Evolutionary conservation across 163 green algal species (phyloP).

Genomic region (Scenedesmus sp.): DNA sequence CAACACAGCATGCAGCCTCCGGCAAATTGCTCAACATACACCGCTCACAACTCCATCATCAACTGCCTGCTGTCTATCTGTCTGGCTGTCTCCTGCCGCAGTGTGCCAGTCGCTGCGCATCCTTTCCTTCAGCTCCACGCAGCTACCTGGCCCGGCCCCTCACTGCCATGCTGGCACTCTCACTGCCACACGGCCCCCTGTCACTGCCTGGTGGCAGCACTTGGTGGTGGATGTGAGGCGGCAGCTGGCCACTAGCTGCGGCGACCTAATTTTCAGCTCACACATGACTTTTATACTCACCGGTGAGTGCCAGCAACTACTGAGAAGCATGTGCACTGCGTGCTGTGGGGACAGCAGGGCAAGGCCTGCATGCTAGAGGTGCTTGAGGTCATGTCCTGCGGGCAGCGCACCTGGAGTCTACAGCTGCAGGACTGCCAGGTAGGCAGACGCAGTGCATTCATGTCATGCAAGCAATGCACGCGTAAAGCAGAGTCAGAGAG

Average conservation of each 20-base stretch:
- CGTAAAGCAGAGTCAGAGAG: too few relatives aligned
- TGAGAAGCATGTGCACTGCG: too few relatives aligned
- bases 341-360: too few relatives aligned
- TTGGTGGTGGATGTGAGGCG: slow-evolving; percentile 80
- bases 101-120: slow-evolving; percentile 93
- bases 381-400: too few relatives aligned
- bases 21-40: background rate
- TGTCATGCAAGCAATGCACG: too few relatives aligned
- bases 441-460: too few relatives aligned
- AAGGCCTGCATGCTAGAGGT: too few relatives aligned
- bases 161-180: slow-evolving; percentile 80
- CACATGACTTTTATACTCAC: slow-evolving; percentile 96
- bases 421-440: too few relatives aligned
- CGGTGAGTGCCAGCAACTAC: slow-evolving; percentile 34
- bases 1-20: background rate
- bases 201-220: slow-evolving; percentile 79
- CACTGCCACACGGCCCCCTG: slow-evolving; percentile 70
- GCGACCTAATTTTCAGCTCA: slow-evolving; percentile 95
- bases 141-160: slow-evolving; percentile 87
- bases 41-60: background rate
- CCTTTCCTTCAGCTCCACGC: slow-evolving; percentile 88
- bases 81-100: slow-evolving; percentile 41
- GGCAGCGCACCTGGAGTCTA: too few relatives aligned
- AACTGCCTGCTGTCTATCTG: background rate
- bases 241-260: slow-evolving; percentile 86